A percentile compares a stretch with the other conserved stretches of the same genome.
Conservation (phyloP, 2,329 filamentous ascomycete species). For the Ceratocystis harringtonii region DNA sequence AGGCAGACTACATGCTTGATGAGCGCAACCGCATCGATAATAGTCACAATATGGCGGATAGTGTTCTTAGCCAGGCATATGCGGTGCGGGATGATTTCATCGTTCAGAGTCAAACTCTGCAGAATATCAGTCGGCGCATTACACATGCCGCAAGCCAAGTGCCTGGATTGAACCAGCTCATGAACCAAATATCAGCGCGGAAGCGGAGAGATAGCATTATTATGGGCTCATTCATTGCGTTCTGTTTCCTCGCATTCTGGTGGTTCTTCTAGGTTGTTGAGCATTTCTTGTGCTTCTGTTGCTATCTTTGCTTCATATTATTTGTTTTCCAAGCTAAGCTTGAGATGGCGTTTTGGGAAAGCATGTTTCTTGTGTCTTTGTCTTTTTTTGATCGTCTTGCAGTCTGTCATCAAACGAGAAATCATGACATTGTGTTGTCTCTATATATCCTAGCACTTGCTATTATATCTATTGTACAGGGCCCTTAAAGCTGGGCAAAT, state of each 20-base stretch:
- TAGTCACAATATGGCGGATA: constrained; percentile 78
- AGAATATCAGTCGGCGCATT: constrained; percentile 81
- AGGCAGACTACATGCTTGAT: constrained; percentile 94
- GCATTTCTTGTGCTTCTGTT: not conserved
- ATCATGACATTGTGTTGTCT: not conserved
- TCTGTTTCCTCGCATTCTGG: constrained; percentile 78
- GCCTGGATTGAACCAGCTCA: constrained; percentile 82
- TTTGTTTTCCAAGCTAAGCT: constrained; percentile 26
- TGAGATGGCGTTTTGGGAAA: constrained; percentile 15
- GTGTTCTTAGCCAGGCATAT: constrained; percentile 86
- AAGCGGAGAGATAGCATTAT: constrained; percentile 93
- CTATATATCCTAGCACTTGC: not conserved
- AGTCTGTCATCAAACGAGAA: not conserved
- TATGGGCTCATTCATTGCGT: constrained; percentile 75
- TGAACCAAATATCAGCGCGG: constrained; percentile 82
- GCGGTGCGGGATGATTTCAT: constrained; percentile 87
- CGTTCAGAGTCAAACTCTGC: constrained; percentile 72
- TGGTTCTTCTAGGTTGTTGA: constrained; percentile 38
- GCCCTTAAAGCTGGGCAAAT: not conserved
- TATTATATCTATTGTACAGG: not conserved
- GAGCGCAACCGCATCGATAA: constrained; percentile 77
- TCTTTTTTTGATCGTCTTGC: not conserved
- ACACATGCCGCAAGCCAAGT: constrained; percentile 79
- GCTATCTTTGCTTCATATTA: constrained; percentile 2
- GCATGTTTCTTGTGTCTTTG: constrained; percentile 2